These are phyloP conservation scores for Gamsiella multidivaricata DNA, from an alignment of 192 early-diverging fungal species.

Conservation along the genomic window DNA sequence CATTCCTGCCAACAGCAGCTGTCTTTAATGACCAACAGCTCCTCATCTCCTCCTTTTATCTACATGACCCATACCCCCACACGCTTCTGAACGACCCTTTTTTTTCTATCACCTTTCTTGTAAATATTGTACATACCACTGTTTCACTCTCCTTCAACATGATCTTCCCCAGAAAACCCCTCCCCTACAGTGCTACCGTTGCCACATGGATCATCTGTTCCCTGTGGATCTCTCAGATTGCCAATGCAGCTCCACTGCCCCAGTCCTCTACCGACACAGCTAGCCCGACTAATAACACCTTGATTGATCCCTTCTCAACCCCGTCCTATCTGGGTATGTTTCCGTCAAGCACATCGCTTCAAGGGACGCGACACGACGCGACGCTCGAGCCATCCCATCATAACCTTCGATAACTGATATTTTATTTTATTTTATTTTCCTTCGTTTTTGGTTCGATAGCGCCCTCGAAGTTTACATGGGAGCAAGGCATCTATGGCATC, in stretches of 20 bases:
- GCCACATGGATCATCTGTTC: constrained; percentile 9
- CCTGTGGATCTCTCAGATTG: constrained; percentile 9
- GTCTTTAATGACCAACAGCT: constrained; percentile 1
- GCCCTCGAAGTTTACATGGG: constrained; percentile 48
- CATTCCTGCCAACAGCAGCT: neutral
- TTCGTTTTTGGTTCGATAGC: constrained; percentile 10
- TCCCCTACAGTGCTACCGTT: neutral
- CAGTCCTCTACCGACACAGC: neutral
- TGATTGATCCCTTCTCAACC: constrained; percentile 34
- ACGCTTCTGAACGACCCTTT: constrained; percentile 1
- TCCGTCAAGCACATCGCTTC: neutral
- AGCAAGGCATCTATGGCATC: constrained; percentile 46
- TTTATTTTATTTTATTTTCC: neutral
- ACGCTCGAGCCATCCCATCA: no score
- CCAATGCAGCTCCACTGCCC: constrained; percentile 14
- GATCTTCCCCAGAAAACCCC: neutral
- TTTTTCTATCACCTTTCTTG: neutral
- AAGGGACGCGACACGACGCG: no score
- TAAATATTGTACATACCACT: neutral
- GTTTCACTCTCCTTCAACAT: neutral
- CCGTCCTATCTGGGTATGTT: constrained; percentile 33
- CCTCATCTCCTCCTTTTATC: neutral
- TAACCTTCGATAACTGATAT: neutral
- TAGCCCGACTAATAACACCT: neutral
- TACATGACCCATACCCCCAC: neutral